Evolutionary conservation across 2,329 filamentous ascomycete genomes (phyloP).

Genomic region (Dactylella cylindrospora): DNA sequence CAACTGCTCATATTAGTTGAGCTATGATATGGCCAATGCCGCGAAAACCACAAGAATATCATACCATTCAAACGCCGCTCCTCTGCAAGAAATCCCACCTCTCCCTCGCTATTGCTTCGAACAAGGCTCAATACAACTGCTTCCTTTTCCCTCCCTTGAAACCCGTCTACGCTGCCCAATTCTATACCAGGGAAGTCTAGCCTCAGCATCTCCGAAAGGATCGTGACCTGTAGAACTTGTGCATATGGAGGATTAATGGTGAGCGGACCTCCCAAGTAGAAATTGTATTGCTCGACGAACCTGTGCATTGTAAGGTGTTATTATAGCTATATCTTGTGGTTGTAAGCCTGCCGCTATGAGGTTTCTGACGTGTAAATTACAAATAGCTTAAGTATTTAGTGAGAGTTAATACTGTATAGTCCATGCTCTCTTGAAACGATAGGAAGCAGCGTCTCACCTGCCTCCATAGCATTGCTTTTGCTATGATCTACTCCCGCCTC

Average conservation of each 20-base stretch:
- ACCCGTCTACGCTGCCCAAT: conserved; percentile 94
- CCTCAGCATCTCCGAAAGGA: conserved; percentile 74
- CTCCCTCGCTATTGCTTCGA: conserved; percentile 78
- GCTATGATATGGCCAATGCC: conserved; percentile 14
- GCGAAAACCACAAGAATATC: conserved; percentile 1
- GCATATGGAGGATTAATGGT: conserved; percentile 10
- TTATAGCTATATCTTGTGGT: conserved; percentile 82
- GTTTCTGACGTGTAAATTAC: conserved; percentile 66
- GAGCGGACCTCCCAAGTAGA: background rate
- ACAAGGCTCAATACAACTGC: conserved; percentile 92
- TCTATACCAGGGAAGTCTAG: conserved; percentile 81
- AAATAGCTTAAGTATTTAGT: conserved; percentile 15
- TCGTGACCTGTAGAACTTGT: conserved; percentile 62
- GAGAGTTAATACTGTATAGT: background rate
- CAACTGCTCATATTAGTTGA: conserved; percentile 62
- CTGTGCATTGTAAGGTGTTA: conserved; percentile 96
- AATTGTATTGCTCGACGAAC: conserved; percentile 54
- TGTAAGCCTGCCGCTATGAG: conserved; percentile 78
- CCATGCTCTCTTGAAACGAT: background rate
- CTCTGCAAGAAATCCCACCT: conserved; percentile 91
- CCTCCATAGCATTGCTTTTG: conserved; percentile 92
- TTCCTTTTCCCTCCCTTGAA: conserved; percentile 96
- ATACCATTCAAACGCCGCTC: conserved; percentile 87
- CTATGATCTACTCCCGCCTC: conserved; percentile 59
- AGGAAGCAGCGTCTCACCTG: conserved; percentile 51